Base-by-base conservation (phyloP, 2,329 filamentous ascomycete species). In the Xylariales sp. region DNA sequence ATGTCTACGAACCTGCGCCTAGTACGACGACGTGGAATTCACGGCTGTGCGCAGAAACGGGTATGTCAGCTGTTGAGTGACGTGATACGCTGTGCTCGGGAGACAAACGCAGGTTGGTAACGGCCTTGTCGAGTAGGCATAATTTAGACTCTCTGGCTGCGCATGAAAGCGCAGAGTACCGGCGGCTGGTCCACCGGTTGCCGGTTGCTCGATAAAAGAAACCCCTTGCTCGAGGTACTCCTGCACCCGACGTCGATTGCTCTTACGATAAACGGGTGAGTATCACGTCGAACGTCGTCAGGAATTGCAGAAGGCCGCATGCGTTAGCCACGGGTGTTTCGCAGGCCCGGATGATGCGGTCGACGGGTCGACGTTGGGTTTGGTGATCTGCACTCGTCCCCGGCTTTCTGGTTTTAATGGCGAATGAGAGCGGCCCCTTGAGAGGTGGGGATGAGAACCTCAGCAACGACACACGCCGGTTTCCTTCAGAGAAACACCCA, bases 11-110 rank as follows among this genome's bases (percentile, higher is more conserved):
- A 86, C 84, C 86, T 70, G 86, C 83, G 61, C 86, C 86, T 52
- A 90, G 72, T 49, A 90, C 86, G 54, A 89, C 86, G 59, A 89
- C 84, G 63, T 89, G 82, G 60, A 88, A 87, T 70, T 90, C 86
- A 57, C 84, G 80, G 64, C 82, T 86, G 51, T 27, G 22, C 48
- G 45, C 47, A 51, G 33, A 44, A 46, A 38, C 28, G n/a, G 18
- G 42, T 24, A 46, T 31, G 55, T 60, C 35, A 60, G 57, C 47
- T 35, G 39, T 45, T 45, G 31, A 7, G 46, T 41, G 38, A 49
- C 44, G 33, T 21, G 8, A 20, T 24, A 42, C n/a, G 33, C 14
- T 22, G 21, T 29, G n/a, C n/a, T 16, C 15, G 25, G 25, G 46
- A 50, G 46, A 61, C 58, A 47, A 57, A 61, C 58, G 53, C 50